A percentile compares a stretch with the other conserved stretches of the same genome.
These are phyloP conservation scores for Scutellaria galericulata DNA, from an alignment of 257 asterid genomes.

Conservation along the genomic window DNA sequence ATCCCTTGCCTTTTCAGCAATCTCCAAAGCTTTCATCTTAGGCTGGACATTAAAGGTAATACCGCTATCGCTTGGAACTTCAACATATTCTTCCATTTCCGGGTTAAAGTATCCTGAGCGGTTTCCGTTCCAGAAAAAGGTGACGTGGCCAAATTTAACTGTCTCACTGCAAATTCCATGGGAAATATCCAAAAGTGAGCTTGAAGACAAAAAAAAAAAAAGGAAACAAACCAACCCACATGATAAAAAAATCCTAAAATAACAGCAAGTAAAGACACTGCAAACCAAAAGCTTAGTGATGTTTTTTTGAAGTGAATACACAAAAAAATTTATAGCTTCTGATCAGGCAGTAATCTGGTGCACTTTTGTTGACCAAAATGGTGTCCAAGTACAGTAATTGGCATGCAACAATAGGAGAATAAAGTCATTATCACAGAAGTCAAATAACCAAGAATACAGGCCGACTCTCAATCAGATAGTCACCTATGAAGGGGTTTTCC, in stretches of 20 bases:
- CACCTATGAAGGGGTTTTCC: constrained; percentile 7
- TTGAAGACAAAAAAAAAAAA: neutral
- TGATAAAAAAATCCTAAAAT: neutral
- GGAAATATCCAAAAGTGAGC: constrained; percentile 3
- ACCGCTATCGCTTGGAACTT: constrained; percentile 89
- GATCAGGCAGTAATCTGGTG: neutral
- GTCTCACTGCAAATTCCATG: constrained; percentile 69
- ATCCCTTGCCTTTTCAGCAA: constrained; percentile 92
- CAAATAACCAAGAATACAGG: constrained; percentile 2
- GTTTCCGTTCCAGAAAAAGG: constrained; percentile 98
- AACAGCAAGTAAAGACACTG: neutral
- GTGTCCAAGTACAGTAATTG: neutral
- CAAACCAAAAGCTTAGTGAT: neutral
- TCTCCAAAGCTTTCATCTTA: constrained; percentile 95
- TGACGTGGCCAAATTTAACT: constrained; percentile 95
- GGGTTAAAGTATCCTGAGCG: constrained; percentile 87
- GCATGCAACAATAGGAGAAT: neutral
- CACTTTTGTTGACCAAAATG: neutral
- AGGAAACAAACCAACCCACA: neutral
- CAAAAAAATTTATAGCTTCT: neutral
- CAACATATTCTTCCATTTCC: constrained; percentile 88
- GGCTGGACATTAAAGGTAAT: constrained; percentile 91
- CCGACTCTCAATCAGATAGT: constrained; percentile 9
- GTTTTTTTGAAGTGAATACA: neutral
- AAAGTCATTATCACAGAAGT: neutral